Percentiles rank a stretch among this genome's conserved stretches.
These are phyloP conservation scores for Aspergillus nidulans DNA, from an alignment of 495 filamentous ascomycete species.

Conservation along the genomic window DNA sequence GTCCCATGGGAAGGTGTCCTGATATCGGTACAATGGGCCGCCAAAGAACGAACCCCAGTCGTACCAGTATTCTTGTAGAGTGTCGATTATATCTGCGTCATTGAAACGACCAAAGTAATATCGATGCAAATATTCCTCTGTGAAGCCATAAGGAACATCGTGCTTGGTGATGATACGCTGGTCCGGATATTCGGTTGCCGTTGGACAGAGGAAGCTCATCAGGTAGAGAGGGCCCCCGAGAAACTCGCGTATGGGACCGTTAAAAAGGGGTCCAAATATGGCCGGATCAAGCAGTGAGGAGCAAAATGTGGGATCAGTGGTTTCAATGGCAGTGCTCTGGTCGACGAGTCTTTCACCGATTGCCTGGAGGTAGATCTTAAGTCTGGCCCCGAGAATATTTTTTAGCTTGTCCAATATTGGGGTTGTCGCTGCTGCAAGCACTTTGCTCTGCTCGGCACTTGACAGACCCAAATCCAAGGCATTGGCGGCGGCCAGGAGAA, in stretches of 20 bases:
- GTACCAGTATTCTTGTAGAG: conserved; percentile 38
- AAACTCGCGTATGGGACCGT: neutral
- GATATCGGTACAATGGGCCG: conserved; percentile 28
- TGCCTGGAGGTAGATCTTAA: conserved; percentile 22
- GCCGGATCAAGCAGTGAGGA: conserved; percentile 8
- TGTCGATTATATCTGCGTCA: conserved; percentile 38
- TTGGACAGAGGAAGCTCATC: conserved; percentile 35
- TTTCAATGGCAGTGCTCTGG: neutral
- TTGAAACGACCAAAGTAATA: conserved; percentile 29
- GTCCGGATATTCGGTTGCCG: conserved; percentile 8
- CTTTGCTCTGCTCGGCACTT: neutral
- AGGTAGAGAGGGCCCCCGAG: conserved; percentile 25
- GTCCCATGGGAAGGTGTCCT: conserved; percentile 41
- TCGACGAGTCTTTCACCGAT: conserved; percentile 25
- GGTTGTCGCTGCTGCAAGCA: neutral
- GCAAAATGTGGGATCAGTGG: conserved; percentile 6
- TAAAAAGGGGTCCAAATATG: conserved; percentile 25
- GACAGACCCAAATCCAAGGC: neutral
- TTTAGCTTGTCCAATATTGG: conserved; percentile 10
- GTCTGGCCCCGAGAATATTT: conserved; percentile 9
- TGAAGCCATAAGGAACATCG: conserved; percentile 35
- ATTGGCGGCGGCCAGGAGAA: conserved; percentile 14
- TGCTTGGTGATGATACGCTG: conserved; percentile 22
- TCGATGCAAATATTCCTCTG: conserved; percentile 39
- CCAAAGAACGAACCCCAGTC: conserved; percentile 39